Evolutionary conservation across 768 basidiomycete species (phyloP).

Genomic region (Wakefieldia striispora): DNA sequence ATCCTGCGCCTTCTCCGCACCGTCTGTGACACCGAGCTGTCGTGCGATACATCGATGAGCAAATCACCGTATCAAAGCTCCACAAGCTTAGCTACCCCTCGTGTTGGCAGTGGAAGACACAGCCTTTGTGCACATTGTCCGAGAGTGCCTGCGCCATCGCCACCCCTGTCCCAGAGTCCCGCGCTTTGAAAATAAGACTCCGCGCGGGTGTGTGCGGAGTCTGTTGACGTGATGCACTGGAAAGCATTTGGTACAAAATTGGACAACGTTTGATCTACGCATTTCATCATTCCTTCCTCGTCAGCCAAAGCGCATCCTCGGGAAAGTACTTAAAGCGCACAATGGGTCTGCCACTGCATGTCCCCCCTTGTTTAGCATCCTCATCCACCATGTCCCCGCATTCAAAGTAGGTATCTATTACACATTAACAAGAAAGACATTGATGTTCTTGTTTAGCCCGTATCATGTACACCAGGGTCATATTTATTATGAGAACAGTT

Average conservation of each 20-base stretch:
- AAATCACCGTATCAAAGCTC: neutral
- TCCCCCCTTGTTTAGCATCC: slow-evolving; percentile 2
- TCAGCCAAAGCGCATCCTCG: slow-evolving; percentile 21
- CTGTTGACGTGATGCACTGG: slow-evolving; percentile 29
- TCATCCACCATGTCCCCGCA: slow-evolving; percentile 20
- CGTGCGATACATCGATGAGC: neutral
- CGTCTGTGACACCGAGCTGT: neutral
- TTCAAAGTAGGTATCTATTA: slow-evolving; percentile 13
- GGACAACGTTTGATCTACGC: slow-evolving; percentile 13
- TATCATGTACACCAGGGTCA: neutral
- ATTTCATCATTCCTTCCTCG: slow-evolving; percentile 19
- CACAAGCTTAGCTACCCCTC: slow-evolving; percentile 3
- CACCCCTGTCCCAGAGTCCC: neutral
- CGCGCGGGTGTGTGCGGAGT: neutral
- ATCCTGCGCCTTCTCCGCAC: slow-evolving; percentile 16
- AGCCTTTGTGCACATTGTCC: slow-evolving; percentile 14
- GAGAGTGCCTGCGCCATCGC: slow-evolving; percentile 10
- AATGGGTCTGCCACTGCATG: slow-evolving; percentile 5
- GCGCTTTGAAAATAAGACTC: slow-evolving; percentile 7
- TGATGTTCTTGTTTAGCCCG: slow-evolving; percentile 10
- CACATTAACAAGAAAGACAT: neutral
- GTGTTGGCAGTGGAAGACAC: slow-evolving; percentile 19
- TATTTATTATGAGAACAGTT: slow-evolving; percentile 3
- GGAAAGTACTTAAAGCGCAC: slow-evolving; percentile 15
- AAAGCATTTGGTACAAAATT: slow-evolving; percentile 21